Conservation (phyloP, 2,329 filamentous ascomycete genomes). For the Ilyonectria destructans region DNA sequence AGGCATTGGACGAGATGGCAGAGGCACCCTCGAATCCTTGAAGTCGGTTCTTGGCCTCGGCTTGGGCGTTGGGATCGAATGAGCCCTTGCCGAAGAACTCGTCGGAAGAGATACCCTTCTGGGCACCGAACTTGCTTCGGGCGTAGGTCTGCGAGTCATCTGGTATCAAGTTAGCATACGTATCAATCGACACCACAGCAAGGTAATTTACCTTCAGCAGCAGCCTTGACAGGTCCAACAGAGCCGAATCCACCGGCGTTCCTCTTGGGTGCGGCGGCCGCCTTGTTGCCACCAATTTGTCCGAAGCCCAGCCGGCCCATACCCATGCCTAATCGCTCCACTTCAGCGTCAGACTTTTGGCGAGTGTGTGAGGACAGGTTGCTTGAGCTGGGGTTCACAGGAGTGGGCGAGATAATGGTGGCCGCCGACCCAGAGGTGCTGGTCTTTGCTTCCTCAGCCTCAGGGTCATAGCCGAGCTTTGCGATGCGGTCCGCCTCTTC, state of each 20-base stretch:
- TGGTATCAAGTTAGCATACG: conserved; percentile 49
- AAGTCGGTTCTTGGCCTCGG: conserved; percentile 89
- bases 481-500: conserved; percentile 97
- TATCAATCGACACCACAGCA: neutral
- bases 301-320: conserved; percentile 90
- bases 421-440: conserved; percentile 68
- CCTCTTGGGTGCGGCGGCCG: conserved; percentile 74
- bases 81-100: conserved; percentile 96
- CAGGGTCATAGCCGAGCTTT: conserved; percentile 95
- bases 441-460: conserved; percentile 78
- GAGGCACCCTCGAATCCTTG: conserved; percentile 94
- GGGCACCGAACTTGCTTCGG: conserved; percentile 88
- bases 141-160: conserved; percentile 88
- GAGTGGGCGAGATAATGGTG: conserved; percentile 81
- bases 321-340: conserved; percentile 93
- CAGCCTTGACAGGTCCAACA: conserved; percentile 81
- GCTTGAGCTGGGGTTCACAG: conserved; percentile 76
- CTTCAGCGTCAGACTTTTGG: conserved; percentile 81
- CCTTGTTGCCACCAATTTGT: conserved; percentile 79
- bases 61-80: conserved; percentile 85
- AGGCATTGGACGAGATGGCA: conserved; percentile 95
- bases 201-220: conserved; percentile 73
- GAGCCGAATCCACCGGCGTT: conserved; percentile 91
- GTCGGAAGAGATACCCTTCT: conserved; percentile 98
- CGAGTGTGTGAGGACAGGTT: conserved; percentile 71